Evolutionary conservation across 306 rosid species (phyloP).

Genomic region (Luffa aegyptiaca): DNA sequence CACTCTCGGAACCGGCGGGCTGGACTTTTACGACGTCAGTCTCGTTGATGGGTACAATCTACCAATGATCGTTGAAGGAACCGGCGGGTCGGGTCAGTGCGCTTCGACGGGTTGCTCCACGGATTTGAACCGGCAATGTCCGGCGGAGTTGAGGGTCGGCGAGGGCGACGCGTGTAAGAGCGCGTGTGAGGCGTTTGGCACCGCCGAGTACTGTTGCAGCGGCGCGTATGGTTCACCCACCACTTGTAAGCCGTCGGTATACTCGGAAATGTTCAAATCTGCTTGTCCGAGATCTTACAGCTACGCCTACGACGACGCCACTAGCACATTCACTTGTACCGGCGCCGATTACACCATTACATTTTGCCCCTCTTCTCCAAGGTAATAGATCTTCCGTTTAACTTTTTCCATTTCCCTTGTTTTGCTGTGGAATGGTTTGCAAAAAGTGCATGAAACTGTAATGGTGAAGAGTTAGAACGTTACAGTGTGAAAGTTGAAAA

Average conservation of each 20-base stretch:
- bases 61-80: conserved; percentile 71
- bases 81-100: conserved; percentile 73
- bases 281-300: conserved; percentile 53
- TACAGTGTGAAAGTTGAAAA: not conserved
- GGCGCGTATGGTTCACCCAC: conserved; percentile 44
- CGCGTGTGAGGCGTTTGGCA: conserved; percentile 94
- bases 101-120: conserved; percentile 69
- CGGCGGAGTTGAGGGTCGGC: conserved; percentile 52
- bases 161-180: conserved; percentile 85
- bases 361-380: conserved; percentile 52
- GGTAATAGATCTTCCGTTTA: conserved; percentile 13
- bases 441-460: not conserved
- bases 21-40: conserved; percentile 89
- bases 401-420: not conserved
- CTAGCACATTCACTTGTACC: conserved; percentile 45
- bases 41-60: conserved; percentile 93
- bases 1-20: conserved; percentile 79
- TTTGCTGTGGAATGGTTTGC: not conserved
- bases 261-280: conserved; percentile 53
- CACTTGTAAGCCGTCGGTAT: conserved; percentile 44
- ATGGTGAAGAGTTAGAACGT: not conserved
- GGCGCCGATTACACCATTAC: conserved; percentile 56
- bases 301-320: conserved; percentile 51
- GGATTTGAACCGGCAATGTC: conserved; percentile 76
- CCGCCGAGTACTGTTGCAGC: conserved; percentile 71